A percentile compares a stretch with the other conserved stretches of the same genome.
These are phyloP conservation scores for Aleurites moluccanus DNA, from an alignment of 441 rosid genomes.

Conservation along the genomic window DNA sequence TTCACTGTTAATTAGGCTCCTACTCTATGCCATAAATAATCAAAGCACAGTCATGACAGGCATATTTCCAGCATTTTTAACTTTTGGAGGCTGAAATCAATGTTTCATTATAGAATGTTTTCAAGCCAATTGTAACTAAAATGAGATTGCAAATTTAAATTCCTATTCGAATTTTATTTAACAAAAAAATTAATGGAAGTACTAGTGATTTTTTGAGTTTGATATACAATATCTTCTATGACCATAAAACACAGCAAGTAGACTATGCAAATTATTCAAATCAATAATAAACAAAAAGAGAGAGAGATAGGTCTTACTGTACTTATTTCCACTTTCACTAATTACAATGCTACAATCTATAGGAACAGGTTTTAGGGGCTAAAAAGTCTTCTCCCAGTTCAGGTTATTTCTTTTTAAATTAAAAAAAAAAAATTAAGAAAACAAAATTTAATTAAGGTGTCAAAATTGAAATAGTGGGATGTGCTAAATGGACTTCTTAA, in stretches of 20 bases:
- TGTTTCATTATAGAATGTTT: background rate
- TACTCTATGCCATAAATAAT: background rate
- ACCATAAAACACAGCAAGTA: background rate
- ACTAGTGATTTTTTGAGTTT: no score
- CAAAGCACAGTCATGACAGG: background rate
- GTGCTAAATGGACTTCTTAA: slow-evolving; percentile 16
- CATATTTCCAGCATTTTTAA: slow-evolving; percentile 2
- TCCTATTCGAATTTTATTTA: no score
- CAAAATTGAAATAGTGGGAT: background rate
- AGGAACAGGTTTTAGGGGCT: slow-evolving; percentile 17
- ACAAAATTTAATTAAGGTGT: slow-evolving; percentile 11
- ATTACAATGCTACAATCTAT: slow-evolving; percentile 55
- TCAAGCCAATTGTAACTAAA: no score
- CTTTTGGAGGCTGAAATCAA: background rate
- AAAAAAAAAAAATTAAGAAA: background rate
- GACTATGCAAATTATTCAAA: background rate
- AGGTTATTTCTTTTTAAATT: background rate
- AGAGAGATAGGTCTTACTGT: slow-evolving; percentile 19
- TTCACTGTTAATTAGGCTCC: background rate
- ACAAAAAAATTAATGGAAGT: no score
- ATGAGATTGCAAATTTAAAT: no score
- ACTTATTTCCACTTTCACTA: slow-evolving; percentile 40
- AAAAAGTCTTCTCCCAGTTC: slow-evolving; percentile 8
- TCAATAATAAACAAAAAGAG: slow-evolving; percentile 33
- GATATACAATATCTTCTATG: no score